Percentiles rank a stretch among this genome's conserved stretches.
Conservation (phyloP, 2,329 filamentous ascomycete species). For the Trichoderma hamatum region DNA sequence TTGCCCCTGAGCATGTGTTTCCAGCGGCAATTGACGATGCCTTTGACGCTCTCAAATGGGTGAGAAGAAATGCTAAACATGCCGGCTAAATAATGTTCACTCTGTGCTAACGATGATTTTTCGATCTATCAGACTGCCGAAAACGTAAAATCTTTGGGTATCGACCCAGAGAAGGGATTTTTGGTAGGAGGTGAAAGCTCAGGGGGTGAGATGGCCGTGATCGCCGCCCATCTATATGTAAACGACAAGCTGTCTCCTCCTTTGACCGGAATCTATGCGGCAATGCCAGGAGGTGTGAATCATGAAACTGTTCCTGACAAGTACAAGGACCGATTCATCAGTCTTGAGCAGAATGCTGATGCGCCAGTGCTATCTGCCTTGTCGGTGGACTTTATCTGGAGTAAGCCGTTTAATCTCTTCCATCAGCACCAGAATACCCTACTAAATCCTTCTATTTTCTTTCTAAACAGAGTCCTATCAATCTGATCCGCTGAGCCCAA, state of each 20-base stretch:
- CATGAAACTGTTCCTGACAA: constrained; percentile 34
- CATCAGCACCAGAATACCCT: not conserved
- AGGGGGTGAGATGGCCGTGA: constrained; percentile 37
- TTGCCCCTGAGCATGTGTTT: constrained; percentile 37
- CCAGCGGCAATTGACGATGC: constrained; percentile 37
- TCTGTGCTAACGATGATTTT: not conserved
- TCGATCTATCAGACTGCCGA: not conserved
- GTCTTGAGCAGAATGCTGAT: constrained; percentile 34
- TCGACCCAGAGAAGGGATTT: constrained; percentile 34
- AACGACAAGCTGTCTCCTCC: constrained; percentile 30
- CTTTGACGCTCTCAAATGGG: constrained; percentile 37
- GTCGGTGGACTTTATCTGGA: constrained; percentile 33
- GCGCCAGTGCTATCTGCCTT: constrained; percentile 33
- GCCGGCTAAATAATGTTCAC: rapidly evolving
- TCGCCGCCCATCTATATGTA: constrained; percentile 33
- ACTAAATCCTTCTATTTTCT: not conserved
- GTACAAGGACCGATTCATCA: constrained; percentile 37
- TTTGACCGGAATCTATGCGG: constrained; percentile 36
- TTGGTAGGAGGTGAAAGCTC: constrained; percentile 37
- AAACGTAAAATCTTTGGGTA: constrained; percentile 32
- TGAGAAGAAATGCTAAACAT: not conserved
- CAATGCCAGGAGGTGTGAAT: constrained; percentile 33
- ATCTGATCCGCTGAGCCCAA: constrained; percentile 32
- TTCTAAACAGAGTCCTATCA: constrained; percentile 35
- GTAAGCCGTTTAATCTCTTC: constrained; percentile 28